Evolutionary conservation across 1,139 yeast genomes (phyloP).

Genomic region (Arxiozyma bovina): DNA sequence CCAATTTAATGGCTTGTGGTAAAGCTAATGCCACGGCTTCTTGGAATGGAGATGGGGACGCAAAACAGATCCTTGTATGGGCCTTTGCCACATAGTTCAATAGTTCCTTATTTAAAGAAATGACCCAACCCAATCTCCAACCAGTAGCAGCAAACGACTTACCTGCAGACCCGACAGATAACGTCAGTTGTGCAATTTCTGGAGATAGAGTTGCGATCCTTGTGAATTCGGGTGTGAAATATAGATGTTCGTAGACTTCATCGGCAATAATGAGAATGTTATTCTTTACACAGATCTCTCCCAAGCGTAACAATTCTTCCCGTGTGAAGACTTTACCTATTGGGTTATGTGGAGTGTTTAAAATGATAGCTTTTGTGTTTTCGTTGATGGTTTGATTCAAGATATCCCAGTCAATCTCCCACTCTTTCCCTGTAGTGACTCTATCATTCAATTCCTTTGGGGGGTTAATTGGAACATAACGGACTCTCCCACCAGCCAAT

Average conservation of each 20-base stretch:
- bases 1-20: conserved; percentile 46
- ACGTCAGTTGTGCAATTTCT: conserved; percentile 66
- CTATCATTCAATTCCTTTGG: conserved; percentile 64
- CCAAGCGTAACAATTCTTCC: conserved; percentile 65
- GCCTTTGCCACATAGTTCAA: conserved; percentile 79
- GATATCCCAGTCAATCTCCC: conserved; percentile 76
- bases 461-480: conserved; percentile 74
- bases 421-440: conserved; percentile 70
- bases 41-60: conserved; percentile 89
- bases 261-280: conserved; percentile 78
- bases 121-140: conserved; percentile 95
- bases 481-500: conserved; percentile 85
- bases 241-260: conserved; percentile 89
- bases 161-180: conserved; percentile 95
- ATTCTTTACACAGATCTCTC: conserved; percentile 72
- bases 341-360: conserved; percentile 95
- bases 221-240: conserved; percentile 57
- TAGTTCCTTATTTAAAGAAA: conserved; percentile 67
- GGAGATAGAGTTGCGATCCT: conserved; percentile 78
- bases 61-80: conserved; percentile 84
- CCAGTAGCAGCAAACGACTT: conserved; percentile 97
- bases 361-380: conserved; percentile 74
- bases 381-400: conserved; percentile 59
- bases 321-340: conserved; percentile 80
- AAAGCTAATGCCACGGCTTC: conserved; percentile 83